Base-by-base conservation (phyloP, 805 yeast genomes). In the Barnettozyma sp. region DNA sequence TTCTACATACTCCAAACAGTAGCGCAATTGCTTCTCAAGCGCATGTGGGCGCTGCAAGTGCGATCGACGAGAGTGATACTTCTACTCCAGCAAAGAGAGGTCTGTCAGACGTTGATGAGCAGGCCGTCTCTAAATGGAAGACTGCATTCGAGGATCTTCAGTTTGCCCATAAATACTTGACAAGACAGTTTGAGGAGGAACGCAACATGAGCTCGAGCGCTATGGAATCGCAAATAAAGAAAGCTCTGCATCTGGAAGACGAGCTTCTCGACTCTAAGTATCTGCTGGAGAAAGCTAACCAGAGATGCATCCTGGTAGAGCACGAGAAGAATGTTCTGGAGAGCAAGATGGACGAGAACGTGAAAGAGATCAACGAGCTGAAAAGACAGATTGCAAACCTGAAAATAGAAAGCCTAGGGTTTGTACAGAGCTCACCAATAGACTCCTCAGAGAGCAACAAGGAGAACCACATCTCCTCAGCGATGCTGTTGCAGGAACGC, bases 121-220 rank as follows among this genome's bases (percentile, higher is more conserved):
- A 43, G 10, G 49, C 48, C 7, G 25, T 46, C 16, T 35, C 41
- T 11, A 54, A 45, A 15, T 60, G 72, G 47, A 68, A 66, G 43
- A 73, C 81, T 0, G 86, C 87, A 0, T 60, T 82, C 33, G 70
- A 66, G 38, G 92, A 82, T 52, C 62, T 82, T 35, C 77, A 80
- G 44, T 72, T 82, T 51, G 81, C 86, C 3, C 86, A 81, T 54
- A 76, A 69, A 41, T 82, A 78, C 50, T 59, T 82, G 36, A 68
- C 80, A 3, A 74, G 76, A 49, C 83, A 79, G 46, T 82, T 70
- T 48, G 82, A 78, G 44, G 73, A 76, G 41, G 82, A 82, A 36
- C 66, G 82, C 38, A 68, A 69, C 12, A 72, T 70, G 41, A 73
- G 78, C 38, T 55, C 64, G 34, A 68, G 68, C 39, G 61, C 71